Evolutionary conservation across 768 basidiomycete species (phyloP).

Genomic region (Lentinula boryana): DNA sequence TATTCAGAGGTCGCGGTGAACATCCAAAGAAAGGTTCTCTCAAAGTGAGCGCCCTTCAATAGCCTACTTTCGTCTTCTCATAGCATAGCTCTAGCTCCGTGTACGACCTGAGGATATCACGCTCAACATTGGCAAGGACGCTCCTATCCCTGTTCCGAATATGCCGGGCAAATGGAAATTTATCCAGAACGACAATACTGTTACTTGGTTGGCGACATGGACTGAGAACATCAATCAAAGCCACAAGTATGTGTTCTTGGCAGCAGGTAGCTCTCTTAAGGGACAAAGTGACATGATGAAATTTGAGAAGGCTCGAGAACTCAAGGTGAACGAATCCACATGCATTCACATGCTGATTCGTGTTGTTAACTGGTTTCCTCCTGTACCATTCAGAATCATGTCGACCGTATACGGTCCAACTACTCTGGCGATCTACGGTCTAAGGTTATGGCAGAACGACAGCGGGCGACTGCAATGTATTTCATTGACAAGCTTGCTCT

Average conservation of each 20-base stretch:
- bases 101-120: slow-evolving; percentile 94
- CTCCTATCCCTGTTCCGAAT: slow-evolving; percentile 79
- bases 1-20: slow-evolving; percentile 96
- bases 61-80: neutral
- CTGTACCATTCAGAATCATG: slow-evolving; percentile 57
- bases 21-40: slow-evolving; percentile 96
- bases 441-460: slow-evolving; percentile 92
- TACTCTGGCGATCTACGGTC: slow-evolving; percentile 80
- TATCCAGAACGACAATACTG: slow-evolving; percentile 87
- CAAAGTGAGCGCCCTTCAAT: slow-evolving; percentile 51
- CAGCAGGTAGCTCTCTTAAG: slow-evolving; percentile 95
- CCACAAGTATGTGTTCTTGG: slow-evolving; percentile 96
- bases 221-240: slow-evolving; percentile 96
- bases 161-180: slow-evolving; percentile 89
- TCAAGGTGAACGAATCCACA: slow-evolving; percentile 58
- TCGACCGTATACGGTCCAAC: slow-evolving; percentile 86
- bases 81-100: slow-evolving; percentile 50
- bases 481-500: slow-evolving; percentile 96
- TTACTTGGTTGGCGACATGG: slow-evolving; percentile 99
- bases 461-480: slow-evolving; percentile 98
- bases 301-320: slow-evolving; percentile 95
- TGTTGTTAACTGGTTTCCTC: neutral
- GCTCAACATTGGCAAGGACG: slow-evolving; percentile 82
- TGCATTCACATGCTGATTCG: neutral
- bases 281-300: slow-evolving; percentile 97